Percentiles rank a stretch among this genome's conserved stretches.
phyloP scores from a whole-genome alignment of 2,329 filamentous ascomycete genomes.

The Monosporascus sp. region DNA sequence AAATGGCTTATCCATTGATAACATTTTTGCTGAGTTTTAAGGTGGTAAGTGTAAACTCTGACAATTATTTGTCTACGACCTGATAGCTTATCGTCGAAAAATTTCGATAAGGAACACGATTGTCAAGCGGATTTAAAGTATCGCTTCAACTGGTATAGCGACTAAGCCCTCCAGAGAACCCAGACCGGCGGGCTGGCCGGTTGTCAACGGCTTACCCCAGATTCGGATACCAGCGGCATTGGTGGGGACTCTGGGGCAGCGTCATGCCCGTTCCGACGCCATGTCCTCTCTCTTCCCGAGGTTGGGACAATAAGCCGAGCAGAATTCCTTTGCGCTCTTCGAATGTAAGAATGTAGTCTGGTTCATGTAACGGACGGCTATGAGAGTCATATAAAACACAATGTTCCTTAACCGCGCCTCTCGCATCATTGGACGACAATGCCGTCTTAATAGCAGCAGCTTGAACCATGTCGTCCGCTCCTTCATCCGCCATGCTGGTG shows the following conservation, averaged over 20 bases:
- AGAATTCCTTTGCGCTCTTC: not conserved
- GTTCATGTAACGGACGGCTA: not conserved
- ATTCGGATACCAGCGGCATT: constrained; percentile 13
- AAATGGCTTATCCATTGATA: too few relatives aligned
- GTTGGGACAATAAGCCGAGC: not conserved
- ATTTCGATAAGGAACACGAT: too few relatives aligned
- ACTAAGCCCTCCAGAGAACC: too few relatives aligned
- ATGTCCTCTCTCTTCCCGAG: not conserved
- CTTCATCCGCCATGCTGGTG: constrained; percentile 21
- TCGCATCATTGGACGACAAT: constrained; percentile 46
- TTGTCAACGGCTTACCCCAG: constrained; percentile 10
- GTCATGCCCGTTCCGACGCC: not conserved
- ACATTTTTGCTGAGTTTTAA: too few relatives aligned
- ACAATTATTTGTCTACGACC: too few relatives aligned
- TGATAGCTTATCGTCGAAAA: too few relatives aligned
- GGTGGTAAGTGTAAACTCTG: too few relatives aligned
- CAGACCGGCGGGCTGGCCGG: not conserved
- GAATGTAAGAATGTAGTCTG: not conserved
- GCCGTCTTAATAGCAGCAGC: constrained; percentile 39
- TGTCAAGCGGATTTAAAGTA: too few relatives aligned
- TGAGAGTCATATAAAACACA: constrained; percentile 7
- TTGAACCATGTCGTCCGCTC: constrained; percentile 30
- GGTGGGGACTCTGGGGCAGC: constrained; percentile 1
- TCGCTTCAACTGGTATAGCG: too few relatives aligned
- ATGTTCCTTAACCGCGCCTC: constrained; percentile 55